Evolutionary conservation across 345 rosid genomes (phyloP), one percentile per base, ranked within the genome.

Genomic region (Eucalyptus brandiana): DNA sequence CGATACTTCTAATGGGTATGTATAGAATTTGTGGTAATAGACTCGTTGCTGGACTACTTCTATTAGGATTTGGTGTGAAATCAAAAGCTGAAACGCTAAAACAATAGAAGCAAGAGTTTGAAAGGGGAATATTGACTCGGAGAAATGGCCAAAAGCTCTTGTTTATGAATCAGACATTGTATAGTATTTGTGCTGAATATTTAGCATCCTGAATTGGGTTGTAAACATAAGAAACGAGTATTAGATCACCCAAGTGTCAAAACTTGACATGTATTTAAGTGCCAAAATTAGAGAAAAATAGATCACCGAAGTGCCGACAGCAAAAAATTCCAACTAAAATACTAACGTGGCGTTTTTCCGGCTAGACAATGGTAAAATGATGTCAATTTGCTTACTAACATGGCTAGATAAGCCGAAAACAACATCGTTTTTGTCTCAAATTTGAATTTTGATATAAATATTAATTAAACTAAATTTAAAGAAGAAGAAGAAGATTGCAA

Each of bases 271-370:
- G 21, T 8, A 19, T 53, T 19, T 53, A 53, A 53, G 10, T 53
- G 10, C 9, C 24, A 53, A 53, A 53, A 53, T 53, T 0, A 1
- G 0, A 53, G 2, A 53, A 53, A 53, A 53, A 19, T 19, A 53
- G 0, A 53, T 53, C 23, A 18, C 2, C 0, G 56, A 53, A 19
- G 24, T 53, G 2, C 5, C 4, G 2, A 19, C 4, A 7, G 10
- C 0, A 0, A 53, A 53, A 53, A 19, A 19, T 53, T 53, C 21
- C 2, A 19, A 19, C 24, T 8, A 53, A 53, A 53, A 53, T 53
- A 19, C 2, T 4, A 4, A 53, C 2, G 1, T 53, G 58, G 24
- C 2, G 0, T 19, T 53, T 53, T 53, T 53, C 5, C 1, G 2
- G 0, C 9, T 53, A 53, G 24, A 53, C 1, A 53, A 53, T 4